Evolutionary conservation across 768 basidiomycete genomes (phyloP).

Genomic region (Saitozyma sp.): DNA sequence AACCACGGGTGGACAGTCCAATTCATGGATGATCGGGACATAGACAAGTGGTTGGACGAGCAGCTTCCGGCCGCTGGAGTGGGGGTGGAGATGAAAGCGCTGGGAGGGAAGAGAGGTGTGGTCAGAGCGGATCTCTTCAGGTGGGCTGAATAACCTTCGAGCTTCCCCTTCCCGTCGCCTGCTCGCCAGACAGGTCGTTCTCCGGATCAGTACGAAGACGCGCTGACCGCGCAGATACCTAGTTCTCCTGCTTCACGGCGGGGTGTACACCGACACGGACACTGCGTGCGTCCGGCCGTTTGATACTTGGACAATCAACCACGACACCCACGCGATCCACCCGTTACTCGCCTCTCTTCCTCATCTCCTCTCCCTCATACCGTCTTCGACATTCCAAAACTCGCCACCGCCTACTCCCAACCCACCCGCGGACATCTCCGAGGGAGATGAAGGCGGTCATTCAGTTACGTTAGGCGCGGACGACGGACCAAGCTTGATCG

Average conservation of each 20-base stretch:
- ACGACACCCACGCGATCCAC: not conserved
- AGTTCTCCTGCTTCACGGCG: conserved; percentile 33
- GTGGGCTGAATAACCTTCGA: conserved; percentile 8
- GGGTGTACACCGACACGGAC: conserved; percentile 43
- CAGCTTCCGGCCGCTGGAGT: conserved; percentile 4
- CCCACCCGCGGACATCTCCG: not conserved
- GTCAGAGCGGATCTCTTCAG: conserved; percentile 22
- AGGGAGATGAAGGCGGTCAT: not conserved
- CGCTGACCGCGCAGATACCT: conserved; percentile 29
- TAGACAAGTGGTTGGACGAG: conserved; percentile 20
- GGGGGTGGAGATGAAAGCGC: conserved; percentile 16
- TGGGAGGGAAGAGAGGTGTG: conserved; percentile 18
- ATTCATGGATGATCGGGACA: conserved; percentile 23
- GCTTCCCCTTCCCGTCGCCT: not conserved
- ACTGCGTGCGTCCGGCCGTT: conserved; percentile 32
- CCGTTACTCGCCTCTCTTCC: conserved; percentile 19
- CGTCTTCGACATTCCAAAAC: too few species aligned
- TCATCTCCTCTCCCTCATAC: not conserved
- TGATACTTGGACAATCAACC: conserved; percentile 23
- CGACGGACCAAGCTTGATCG: conserved; percentile 16
- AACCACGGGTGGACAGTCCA: conserved; percentile 21
- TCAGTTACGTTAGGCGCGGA: not conserved
- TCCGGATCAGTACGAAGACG: too few species aligned
- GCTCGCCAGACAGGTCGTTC: too few species aligned
- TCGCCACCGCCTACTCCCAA: too few species aligned